These are phyloP conservation scores for Glycine latifolia DNA, from an alignment of 306 rosid species.

Conservation along the genomic window DNA sequence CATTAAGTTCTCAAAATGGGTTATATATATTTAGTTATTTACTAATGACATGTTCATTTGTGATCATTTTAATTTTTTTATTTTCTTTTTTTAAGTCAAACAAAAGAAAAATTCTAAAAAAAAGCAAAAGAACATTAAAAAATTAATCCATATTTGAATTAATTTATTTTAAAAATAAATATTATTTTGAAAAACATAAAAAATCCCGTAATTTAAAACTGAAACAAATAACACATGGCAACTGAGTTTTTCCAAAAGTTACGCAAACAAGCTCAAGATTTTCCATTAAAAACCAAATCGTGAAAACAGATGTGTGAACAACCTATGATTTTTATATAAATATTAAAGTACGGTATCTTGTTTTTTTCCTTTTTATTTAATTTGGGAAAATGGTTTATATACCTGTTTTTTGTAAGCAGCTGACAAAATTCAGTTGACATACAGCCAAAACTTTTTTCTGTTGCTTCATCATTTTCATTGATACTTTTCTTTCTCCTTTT, in stretches of 20 bases:
- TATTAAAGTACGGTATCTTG: background rate
- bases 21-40: background rate
- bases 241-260: background rate
- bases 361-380: background rate
- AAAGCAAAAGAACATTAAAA: background rate
- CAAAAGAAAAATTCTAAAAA: background rate
- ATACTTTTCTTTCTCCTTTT: background rate
- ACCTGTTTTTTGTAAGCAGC: background rate
- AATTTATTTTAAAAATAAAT: background rate
- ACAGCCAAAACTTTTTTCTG: constrained; percentile 24
- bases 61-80: background rate
- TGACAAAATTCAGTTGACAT: constrained; percentile 19
- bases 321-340: background rate
- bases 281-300: background rate
- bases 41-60: background rate
- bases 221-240: background rate
- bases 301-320: background rate
- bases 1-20: background rate
- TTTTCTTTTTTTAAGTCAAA: background rate
- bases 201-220: background rate
- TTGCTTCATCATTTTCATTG: constrained; percentile 8
- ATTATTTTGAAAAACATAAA: background rate
- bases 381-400: background rate
- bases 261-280: constrained; percentile 11
- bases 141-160: background rate